Evolutionary conservation across 257 asterid species (phyloP), one percentile per base, ranked within the genome.

Genomic region (Oldenlandia corymbosa): DNA sequence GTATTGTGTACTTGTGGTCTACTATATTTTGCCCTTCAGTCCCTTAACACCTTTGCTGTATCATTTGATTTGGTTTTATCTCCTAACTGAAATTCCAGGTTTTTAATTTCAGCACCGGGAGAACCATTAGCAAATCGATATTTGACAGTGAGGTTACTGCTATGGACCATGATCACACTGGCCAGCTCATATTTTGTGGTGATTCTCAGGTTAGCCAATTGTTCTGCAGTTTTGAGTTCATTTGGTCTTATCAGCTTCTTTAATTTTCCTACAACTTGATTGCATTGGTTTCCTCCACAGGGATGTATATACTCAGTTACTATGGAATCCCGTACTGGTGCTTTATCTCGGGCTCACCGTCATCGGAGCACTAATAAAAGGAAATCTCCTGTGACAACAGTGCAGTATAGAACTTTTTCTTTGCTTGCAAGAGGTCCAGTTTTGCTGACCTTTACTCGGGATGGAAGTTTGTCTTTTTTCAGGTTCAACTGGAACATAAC

Each of bases 121-220:
- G 97, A 84, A 68, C 86, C 61, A 79, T 93, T 72, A 79, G 77
- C 71, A 93, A 84, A 73, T 69, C 81, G 0, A 53, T 55, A 59
- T 79, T 87, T 39, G 94, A 84, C 69, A 79, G 92, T 61, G 97
- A 85, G 79, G 95, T 93, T 72, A 90, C 99, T 58, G 95, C 99
- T 47, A 82, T 93, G 95, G 99, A 93, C 79, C 96, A 87, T 62
- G 97, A 93, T 80, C 97, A 87, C 78, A 87, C 96, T 2, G 99
- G 99, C 73, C 96, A 84, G 69, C 88, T 93, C 71, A 84, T 87
- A 60, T 93, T 90, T 80, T 90, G 99, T 64, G 97, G 99, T 17
- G 99, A 90, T 66, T 75, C 88, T 68, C 94, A 87, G 97, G 99
- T 93, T 70, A 68, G 79, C 46, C 27, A 43, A 55, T 54, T 14